These are phyloP conservation scores for Geum urbanum DNA, from an alignment of 306 rosid species.

Conservation along the genomic window DNA sequence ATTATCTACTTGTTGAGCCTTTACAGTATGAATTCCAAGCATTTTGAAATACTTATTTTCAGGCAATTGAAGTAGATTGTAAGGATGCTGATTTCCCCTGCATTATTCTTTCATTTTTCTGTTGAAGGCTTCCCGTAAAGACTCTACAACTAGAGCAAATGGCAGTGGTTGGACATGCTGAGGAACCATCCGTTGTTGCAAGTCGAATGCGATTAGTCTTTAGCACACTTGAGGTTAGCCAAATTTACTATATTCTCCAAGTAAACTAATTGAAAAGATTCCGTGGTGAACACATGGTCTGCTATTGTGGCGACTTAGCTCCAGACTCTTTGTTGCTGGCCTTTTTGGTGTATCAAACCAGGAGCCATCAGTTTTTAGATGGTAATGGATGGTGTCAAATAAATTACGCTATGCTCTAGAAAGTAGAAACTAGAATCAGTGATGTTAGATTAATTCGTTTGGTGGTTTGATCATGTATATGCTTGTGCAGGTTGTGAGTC, in stretches of 20 bases:
- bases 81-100: neutral
- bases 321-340: neutral
- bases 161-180: constrained; percentile 87
- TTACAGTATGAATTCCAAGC: no score
- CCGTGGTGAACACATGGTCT: neutral
- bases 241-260: neutral
- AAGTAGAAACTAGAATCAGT: neutral
- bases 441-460: neutral
- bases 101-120: constrained; percentile 16
- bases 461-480: neutral
- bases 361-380: no score
- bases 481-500: constrained; percentile 81
- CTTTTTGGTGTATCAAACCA: neutral
- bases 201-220: constrained; percentile 84
- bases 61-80: no score
- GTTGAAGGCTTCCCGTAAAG: constrained; percentile 89
- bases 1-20: neutral
- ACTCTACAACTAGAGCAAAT: constrained; percentile 95
- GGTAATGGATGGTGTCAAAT: neutral
- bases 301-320: neutral
- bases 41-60: no score
- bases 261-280: neutral
- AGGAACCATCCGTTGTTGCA: constrained; percentile 88
- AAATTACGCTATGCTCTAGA: neutral
- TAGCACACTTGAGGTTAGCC: constrained; percentile 92